Evolutionary conservation across 345 rosid genomes (phyloP).

Genomic region (Eucalyptus marginata): DNA sequence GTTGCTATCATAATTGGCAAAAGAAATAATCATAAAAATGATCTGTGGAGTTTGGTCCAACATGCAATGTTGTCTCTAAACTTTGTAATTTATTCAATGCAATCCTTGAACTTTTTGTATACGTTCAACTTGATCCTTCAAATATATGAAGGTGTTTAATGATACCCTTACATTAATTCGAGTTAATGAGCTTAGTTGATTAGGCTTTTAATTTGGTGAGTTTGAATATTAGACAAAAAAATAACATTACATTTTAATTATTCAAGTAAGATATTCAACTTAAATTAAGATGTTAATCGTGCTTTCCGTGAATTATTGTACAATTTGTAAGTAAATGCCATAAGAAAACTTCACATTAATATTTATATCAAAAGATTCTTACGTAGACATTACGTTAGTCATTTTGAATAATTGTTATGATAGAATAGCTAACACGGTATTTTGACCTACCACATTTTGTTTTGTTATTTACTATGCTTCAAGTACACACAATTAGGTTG

Average conservation of each 20-base stretch:
- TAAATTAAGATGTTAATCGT: not conserved
- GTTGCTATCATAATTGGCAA: not conserved
- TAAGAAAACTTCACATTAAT: not conserved
- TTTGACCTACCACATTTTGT: not conserved
- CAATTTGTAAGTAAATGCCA: not conserved
- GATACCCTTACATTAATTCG: not conserved
- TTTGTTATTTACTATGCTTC: not conserved
- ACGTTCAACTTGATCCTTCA: not conserved
- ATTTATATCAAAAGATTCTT: not conserved
- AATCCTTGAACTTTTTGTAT: accelerated
- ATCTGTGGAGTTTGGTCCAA: not conserved
- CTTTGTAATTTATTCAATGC: not conserved
- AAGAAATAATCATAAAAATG: not conserved
- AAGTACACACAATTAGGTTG: not conserved
- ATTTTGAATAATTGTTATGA: not conserved
- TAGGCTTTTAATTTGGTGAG: not conserved
- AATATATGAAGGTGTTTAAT: not conserved
- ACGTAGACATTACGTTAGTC: not conserved
- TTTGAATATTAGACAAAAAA: not conserved
- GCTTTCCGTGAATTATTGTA: not conserved
- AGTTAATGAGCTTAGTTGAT: not conserved
- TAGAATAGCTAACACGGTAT: not conserved
- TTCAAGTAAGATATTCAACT: not conserved
- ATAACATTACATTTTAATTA: not conserved
- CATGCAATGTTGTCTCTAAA: not conserved